These are phyloP conservation scores for Chaetomiaceae sp. DNA, from an alignment of 2,329 filamentous ascomycete genomes.

Conservation along the genomic window DNA sequence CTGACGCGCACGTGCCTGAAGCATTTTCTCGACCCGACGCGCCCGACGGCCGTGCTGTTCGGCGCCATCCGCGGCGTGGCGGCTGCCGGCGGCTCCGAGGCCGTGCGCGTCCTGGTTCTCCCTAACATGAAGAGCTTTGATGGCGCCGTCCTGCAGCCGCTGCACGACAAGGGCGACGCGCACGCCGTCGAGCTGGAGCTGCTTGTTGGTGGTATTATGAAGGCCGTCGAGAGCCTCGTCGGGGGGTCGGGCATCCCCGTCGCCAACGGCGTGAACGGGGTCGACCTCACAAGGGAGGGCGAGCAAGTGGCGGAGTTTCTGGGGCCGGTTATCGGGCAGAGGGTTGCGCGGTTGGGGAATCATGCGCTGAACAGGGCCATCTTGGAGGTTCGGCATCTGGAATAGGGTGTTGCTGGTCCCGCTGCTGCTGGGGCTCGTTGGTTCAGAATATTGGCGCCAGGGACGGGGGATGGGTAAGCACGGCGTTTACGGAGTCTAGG, in stretches of 20 bases:
- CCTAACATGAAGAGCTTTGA: conserved; percentile 54
- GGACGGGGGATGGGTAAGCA: background rate
- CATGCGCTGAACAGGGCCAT: conserved; percentile 46
- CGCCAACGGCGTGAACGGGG: conserved; percentile 39
- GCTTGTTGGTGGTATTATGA: conserved; percentile 52
- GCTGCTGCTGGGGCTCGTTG: no score
- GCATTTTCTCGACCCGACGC: conserved; percentile 80
- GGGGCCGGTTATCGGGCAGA: conserved; percentile 49
- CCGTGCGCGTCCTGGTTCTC: conserved; percentile 52
- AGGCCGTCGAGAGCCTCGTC: conserved; percentile 44
- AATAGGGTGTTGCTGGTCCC: conserved; percentile 30
- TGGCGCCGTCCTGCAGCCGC: conserved; percentile 46
- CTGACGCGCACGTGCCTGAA: conserved; percentile 92
- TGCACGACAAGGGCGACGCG: conserved; percentile 47
- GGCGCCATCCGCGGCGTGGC: conserved; percentile 79
- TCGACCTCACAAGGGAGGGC: conserved; percentile 34
- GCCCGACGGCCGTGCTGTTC: conserved; percentile 79
- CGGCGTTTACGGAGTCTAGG: conserved; percentile 21
- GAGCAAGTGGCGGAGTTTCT: conserved; percentile 50
- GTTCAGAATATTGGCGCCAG: background rate
- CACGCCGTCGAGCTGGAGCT: conserved; percentile 47
- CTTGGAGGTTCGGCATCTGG: conserved; percentile 51
- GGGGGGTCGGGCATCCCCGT: conserved; percentile 20
- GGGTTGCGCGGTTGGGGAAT: conserved; percentile 43
- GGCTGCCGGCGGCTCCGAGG: conserved; percentile 65